A percentile compares a stretch with the other conserved stretches of the same genome.
Conservation (phyloP, 805 yeast species). For the Saccharomycopsis javanensis region DNA sequence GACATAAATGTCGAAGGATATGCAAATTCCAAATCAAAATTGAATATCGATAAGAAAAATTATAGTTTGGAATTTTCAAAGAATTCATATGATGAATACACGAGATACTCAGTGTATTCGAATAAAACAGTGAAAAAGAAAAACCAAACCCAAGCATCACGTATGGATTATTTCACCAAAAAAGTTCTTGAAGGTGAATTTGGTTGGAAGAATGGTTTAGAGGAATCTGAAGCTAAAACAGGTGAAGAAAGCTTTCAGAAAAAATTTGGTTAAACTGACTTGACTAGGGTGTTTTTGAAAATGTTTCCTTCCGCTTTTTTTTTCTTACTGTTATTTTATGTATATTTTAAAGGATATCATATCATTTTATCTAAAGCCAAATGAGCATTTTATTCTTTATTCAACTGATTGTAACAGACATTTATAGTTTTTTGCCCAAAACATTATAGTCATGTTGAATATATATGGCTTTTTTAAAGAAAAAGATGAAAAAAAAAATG, state of each 20-base stretch:
- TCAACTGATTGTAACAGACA: too few species aligned
- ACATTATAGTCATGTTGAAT: neutral
- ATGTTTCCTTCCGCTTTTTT: too few species aligned
- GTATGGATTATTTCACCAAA: conserved; percentile 25
- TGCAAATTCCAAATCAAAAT: conserved; percentile 54
- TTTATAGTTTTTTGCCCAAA: too few species aligned
- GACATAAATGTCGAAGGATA: conserved; percentile 42
- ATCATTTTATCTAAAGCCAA: too few species aligned
- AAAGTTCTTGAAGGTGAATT: conserved; percentile 38
- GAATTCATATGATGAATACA: conserved; percentile 68
- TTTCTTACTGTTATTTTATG: neutral
- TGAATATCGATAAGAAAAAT: conserved; percentile 67
- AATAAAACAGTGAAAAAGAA: conserved; percentile 21
- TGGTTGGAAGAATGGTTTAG: conserved; percentile 47
- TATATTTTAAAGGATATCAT: too few species aligned
- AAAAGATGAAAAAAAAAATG: neutral
- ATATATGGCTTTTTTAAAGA: neutral
- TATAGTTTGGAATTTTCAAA: conserved; percentile 76
- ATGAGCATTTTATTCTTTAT: too few species aligned
- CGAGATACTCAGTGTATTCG: conserved; percentile 40
- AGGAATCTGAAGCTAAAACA: conserved; percentile 28
- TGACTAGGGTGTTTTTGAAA: too few species aligned
- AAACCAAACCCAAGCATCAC: conserved; percentile 27
- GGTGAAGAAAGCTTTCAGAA: conserved; percentile 21
- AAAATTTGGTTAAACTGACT: neutral